Evolutionary conservation across 2,329 filamentous ascomycete species (phyloP).

Genomic region (Diaporthe citri): DNA sequence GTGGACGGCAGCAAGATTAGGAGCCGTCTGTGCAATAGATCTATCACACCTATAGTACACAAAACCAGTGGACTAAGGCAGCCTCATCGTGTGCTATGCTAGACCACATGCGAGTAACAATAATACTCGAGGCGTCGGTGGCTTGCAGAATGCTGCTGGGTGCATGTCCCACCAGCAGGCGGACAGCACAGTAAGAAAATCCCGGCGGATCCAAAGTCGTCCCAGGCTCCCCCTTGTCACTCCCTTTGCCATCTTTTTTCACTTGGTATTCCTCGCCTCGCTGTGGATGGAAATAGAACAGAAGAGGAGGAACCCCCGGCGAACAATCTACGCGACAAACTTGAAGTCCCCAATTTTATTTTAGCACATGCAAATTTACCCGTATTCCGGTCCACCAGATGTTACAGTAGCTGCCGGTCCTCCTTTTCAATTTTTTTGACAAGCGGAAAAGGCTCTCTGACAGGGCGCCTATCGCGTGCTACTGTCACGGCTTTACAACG

Average conservation of each 20-base stretch:
- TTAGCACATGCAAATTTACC: neutral
- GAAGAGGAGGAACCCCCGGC: conserved; percentile 7
- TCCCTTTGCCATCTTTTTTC: neutral
- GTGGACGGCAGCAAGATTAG: neutral
- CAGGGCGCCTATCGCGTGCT: neutral
- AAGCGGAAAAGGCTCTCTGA: neutral
- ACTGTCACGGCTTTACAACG: neutral
- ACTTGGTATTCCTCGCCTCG: neutral
- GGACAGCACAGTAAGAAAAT: neutral
- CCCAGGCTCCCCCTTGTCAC: neutral
- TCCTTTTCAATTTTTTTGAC: neutral
- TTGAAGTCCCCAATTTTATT: neutral
- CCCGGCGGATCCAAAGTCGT: neutral
- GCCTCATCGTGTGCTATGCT: neutral
- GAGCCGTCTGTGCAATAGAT: neutral
- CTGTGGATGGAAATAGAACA: conserved; percentile 25
- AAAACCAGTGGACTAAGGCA: neutral
- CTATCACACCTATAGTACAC: neutral
- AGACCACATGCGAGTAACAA: neutral
- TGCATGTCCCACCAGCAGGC: neutral
- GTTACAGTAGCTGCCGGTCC: neutral
- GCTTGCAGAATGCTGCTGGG: neutral
- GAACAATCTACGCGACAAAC: neutral
- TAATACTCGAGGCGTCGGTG: conserved; percentile 12
- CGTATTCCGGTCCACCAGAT: conserved; percentile 7